Evolutionary conservation across 306 rosid species (phyloP).

Genomic region (Casuarina cunninghamiana): DNA sequence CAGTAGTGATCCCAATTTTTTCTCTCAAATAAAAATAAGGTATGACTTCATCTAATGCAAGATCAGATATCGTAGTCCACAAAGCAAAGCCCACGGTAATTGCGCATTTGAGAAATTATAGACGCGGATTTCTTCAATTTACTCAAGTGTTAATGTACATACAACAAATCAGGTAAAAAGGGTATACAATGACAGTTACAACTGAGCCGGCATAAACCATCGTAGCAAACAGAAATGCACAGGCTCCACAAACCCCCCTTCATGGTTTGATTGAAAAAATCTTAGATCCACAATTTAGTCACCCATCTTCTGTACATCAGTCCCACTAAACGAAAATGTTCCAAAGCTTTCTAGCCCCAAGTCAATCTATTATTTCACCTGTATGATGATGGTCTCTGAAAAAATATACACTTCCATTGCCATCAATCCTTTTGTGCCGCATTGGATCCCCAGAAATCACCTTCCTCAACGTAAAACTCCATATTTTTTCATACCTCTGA

Average conservation of each 20-base stretch:
- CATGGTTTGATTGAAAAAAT: slow-evolving; percentile 30
- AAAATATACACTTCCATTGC: slow-evolving; percentile 45
- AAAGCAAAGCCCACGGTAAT: slow-evolving; percentile 7
- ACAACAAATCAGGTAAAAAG: slow-evolving; percentile 27
- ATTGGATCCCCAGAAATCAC: slow-evolving; percentile 32
- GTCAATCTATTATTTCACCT: slow-evolving; percentile 37
- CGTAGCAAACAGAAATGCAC: slow-evolving; percentile 29
- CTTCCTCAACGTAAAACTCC: slow-evolving; percentile 6
- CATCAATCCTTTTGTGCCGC: slow-evolving; percentile 30
- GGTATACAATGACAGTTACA: slow-evolving; percentile 37
- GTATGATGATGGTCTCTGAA: slow-evolving; percentile 31
- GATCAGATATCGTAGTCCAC: background rate
- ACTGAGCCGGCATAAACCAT: slow-evolving; percentile 34
- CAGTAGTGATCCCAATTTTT: no score
- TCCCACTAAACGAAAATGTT: slow-evolving; percentile 31
- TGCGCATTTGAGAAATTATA: slow-evolving; percentile 9
- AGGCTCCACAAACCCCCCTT: slow-evolving; percentile 30
- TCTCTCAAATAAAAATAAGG: no score
- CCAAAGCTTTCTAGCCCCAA: slow-evolving; percentile 18
- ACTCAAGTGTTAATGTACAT: slow-evolving; percentile 35
- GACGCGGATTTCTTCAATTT: slow-evolving; percentile 36
- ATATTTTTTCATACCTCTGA: slow-evolving; percentile 27
- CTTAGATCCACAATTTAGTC: slow-evolving; percentile 29
- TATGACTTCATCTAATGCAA: background rate
- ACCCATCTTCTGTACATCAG: slow-evolving; percentile 51